Conservation (phyloP, 768 basidiomycete species). For the Dacryopinax primogenitus region DNA sequence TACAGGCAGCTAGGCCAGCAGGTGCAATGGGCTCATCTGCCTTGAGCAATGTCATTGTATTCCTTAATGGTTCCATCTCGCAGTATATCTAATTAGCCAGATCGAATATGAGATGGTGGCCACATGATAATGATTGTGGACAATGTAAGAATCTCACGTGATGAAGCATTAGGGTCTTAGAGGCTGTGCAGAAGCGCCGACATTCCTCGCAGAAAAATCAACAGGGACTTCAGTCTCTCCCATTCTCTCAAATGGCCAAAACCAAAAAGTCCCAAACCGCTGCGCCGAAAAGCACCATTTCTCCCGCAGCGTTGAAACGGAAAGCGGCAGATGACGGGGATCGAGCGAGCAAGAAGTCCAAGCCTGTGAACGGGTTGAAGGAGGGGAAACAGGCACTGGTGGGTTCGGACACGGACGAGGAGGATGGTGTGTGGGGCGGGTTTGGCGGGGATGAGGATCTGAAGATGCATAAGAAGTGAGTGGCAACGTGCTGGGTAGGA, state of each 20-base stretch:
- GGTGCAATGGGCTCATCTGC: too few relatives aligned
- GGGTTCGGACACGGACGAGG: constrained; percentile 20
- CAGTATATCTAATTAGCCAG: too few relatives aligned
- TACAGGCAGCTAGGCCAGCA: too few relatives aligned
- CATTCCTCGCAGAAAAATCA: constrained; percentile 14
- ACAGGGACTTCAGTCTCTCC: constrained; percentile 8
- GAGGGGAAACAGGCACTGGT: constrained; percentile 18
- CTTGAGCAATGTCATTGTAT: too few relatives aligned
- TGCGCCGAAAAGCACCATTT: constrained; percentile 19
- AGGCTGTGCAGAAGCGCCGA: constrained; percentile 7
- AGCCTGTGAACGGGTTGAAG: constrained; percentile 22
- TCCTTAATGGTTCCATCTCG: too few relatives aligned
- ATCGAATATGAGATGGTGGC: too few relatives aligned
- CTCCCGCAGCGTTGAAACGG: too few relatives aligned
- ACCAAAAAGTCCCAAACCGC: constrained; percentile 9
- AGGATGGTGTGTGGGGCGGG: constrained; percentile 40
- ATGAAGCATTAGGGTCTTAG: too few relatives aligned
- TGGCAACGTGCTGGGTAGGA: constrained; percentile 1
- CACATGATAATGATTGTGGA: too few relatives aligned
- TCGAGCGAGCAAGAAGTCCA: constrained; percentile 31
- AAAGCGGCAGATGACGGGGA: constrained; percentile 22
- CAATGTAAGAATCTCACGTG: too few relatives aligned
- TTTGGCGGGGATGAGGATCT: constrained; percentile 39
- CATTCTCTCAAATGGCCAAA: too few relatives aligned
- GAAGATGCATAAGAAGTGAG: constrained; percentile 34